Evolutionary conservation across 2,329 filamentous ascomycete species (phyloP).

Genomic region (Spiromastix sp.): DNA sequence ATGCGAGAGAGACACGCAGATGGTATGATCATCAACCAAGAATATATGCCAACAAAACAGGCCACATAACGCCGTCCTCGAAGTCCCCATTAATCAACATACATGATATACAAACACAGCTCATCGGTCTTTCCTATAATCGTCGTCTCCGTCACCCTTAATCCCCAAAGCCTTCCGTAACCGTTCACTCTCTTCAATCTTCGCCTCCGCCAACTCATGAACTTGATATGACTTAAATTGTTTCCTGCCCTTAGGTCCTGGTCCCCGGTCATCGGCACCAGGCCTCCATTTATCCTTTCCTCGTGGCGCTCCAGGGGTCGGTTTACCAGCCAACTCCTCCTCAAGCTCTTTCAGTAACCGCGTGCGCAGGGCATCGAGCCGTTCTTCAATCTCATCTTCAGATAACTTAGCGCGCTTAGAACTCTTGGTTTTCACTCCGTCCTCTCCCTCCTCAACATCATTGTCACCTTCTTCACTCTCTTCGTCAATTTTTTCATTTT

Average conservation of each 20-base stretch:
- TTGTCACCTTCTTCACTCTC: conserved; percentile 53
- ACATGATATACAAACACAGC: too few species aligned
- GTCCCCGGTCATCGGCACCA: conserved; percentile 19
- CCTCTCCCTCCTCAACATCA: conserved; percentile 6
- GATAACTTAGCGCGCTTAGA: conserved; percentile 35
- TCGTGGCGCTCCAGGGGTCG: conserved; percentile 1
- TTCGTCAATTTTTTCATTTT: conserved; percentile 57
- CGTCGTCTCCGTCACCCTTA: conserved; percentile 76
- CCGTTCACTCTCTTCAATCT: conserved; percentile 89
- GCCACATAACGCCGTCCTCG: too few species aligned
- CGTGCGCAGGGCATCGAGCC: conserved; percentile 56
- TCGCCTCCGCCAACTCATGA: conserved; percentile 90
- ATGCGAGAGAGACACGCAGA: too few species aligned
- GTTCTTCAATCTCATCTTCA: conserved; percentile 82
- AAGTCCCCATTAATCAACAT: too few species aligned
- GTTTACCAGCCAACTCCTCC: conserved; percentile 26
- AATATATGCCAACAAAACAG: too few species aligned
- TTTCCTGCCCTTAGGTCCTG: conserved; percentile 21
- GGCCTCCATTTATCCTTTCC: conserved; percentile 8
- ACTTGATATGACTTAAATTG: conserved; percentile 85
- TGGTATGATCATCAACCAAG: too few species aligned
- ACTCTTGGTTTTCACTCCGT: conserved; percentile 20
- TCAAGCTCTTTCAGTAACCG: conserved; percentile 51
- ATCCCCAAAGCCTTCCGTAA: conserved; percentile 81
- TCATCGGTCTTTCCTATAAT: conserved; percentile 29